A percentile compares a stretch with the other conserved stretches of the same genome.
Conservation (phyloP, 208 protist genomes). For the Porcisia deanei region DNA sequence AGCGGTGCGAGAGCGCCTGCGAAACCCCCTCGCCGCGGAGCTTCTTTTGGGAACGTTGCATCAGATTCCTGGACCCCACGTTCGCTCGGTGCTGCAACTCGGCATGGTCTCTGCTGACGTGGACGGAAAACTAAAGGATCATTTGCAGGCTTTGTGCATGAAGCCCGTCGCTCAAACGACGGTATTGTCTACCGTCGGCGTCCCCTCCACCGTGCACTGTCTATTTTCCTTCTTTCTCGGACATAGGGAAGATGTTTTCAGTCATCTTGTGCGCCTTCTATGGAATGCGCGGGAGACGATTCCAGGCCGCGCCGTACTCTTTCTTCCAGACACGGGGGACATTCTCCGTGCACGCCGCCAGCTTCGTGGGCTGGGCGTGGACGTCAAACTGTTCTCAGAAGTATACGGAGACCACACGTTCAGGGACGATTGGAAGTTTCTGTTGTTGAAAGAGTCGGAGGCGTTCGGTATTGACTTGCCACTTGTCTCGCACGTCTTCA, state of each 20-base stretch:
- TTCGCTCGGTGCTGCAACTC: conserved; percentile 85
- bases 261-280: conserved; percentile 50
- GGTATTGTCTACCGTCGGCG: conserved; percentile 62
- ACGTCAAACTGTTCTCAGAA: conserved; percentile 83
- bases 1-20: conserved; percentile 59
- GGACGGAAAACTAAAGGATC: conserved; percentile 59
- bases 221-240: conserved; percentile 71
- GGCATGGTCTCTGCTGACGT: conserved; percentile 79
- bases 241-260: conserved; percentile 38
- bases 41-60: conserved; percentile 83
- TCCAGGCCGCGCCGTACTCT: conserved; percentile 69
- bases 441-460: conserved; percentile 76
- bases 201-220: conserved; percentile 81
- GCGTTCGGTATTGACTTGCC: conserved; percentile 77
- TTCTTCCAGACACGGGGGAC: conserved; percentile 58
- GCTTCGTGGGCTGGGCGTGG: conserved; percentile 63
- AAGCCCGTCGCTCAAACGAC: conserved; percentile 73
- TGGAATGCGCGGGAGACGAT: conserved; percentile 75
- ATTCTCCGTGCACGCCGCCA: conserved; percentile 53
- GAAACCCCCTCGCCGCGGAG: conserved; percentile 74
- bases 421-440: conserved; percentile 67
- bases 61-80: conserved; percentile 78
- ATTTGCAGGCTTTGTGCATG: conserved; percentile 78
- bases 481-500: conserved; percentile 83
- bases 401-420: conserved; percentile 59